Evolutionary conservation across 208 protist genomes (phyloP).

Genomic region (Wallacemonas sp.): DNA sequence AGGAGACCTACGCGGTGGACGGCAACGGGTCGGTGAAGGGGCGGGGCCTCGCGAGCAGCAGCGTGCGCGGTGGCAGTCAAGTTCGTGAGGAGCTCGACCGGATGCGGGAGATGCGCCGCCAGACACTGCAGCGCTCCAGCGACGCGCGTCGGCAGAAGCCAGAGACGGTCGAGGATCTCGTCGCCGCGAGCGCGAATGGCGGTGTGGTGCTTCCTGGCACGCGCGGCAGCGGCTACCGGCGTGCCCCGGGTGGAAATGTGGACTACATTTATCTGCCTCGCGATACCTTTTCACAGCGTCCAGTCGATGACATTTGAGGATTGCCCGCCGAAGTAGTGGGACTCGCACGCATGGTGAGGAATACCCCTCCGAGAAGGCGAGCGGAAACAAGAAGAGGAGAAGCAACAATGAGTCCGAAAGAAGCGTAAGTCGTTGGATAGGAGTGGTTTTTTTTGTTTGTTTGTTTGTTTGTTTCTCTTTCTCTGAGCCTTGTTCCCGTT

Average conservation of each 20-base stretch:
- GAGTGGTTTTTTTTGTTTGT: no score
- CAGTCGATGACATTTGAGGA: slow-evolving; percentile 19
- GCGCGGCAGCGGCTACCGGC: slow-evolving; percentile 57
- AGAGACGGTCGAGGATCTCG: slow-evolving; percentile 14
- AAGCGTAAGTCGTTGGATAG: no score
- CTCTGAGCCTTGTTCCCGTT: slow-evolving; percentile 13
- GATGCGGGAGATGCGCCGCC: slow-evolving; percentile 50
- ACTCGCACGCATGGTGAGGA: no score
- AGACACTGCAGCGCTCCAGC: slow-evolving; percentile 26
- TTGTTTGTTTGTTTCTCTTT: slow-evolving; percentile 17
- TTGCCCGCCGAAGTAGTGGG: no score
- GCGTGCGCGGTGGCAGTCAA: background rate
- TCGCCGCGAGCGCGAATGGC: background rate
- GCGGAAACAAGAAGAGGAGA: slow-evolving; percentile 13
- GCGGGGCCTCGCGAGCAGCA: background rate
- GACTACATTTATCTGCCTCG: slow-evolving; percentile 74
- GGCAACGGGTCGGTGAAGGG: background rate
- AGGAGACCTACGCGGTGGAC: slow-evolving; percentile 42
- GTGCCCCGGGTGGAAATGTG: slow-evolving; percentile 38
- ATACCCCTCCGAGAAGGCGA: background rate
- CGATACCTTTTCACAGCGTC: slow-evolving; percentile 68
- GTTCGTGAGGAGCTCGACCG: slow-evolving; percentile 55
- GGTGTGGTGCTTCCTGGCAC: slow-evolving; percentile 53
- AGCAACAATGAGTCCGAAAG: no score
- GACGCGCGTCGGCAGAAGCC: slow-evolving; percentile 7